Evolutionary conservation across 176 grass and related monocot species (phyloP).

Genomic region (Elymus sibiricus): DNA sequence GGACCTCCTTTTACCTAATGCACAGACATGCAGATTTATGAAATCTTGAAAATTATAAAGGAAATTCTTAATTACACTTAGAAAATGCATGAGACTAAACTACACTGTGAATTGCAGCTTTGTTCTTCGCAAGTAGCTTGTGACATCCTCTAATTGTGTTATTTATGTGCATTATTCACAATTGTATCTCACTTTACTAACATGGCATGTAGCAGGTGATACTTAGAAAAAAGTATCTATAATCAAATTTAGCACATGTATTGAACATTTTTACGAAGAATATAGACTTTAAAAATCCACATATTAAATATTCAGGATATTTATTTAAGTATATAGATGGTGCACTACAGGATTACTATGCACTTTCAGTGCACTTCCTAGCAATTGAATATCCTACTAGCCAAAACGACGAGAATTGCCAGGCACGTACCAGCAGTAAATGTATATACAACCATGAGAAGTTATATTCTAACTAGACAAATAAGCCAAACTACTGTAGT

Average conservation of each 20-base stretch:
- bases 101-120: background rate
- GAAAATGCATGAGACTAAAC: background rate
- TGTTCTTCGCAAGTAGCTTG: background rate
- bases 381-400: background rate
- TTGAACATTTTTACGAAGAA: background rate
- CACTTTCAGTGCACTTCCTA: background rate
- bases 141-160: background rate
- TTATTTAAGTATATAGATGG: background rate
- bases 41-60: background rate
- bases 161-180: background rate
- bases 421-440: background rate
- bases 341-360: background rate
- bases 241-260: background rate
- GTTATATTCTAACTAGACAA: background rate
- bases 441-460: background rate
- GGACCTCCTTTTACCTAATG: conserved; percentile 38
- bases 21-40: background rate
- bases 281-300: too few species aligned
- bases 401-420: background rate
- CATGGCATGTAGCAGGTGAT: background rate
- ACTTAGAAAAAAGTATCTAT: background rate
- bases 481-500: background rate
- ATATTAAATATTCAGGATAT: background rate
- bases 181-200: background rate
- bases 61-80: background rate